These are phyloP conservation scores for Astrephomene gubernaculifera DNA, from an alignment of 139 green algal genomes.

Conservation along the genomic window DNA sequence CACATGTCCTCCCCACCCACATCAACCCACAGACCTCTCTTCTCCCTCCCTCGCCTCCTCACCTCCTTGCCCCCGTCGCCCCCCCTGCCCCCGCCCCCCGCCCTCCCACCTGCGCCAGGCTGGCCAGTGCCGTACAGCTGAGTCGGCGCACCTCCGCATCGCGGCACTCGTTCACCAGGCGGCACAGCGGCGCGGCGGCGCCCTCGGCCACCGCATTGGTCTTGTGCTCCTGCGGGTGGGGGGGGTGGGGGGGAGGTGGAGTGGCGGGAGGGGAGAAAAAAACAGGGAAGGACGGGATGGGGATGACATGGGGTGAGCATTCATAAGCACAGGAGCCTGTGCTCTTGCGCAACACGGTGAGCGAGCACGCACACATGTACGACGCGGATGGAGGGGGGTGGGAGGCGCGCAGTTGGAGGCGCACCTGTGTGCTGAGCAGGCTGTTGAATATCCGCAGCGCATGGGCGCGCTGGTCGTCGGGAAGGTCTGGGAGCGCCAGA, in stretches of 20 bases:
- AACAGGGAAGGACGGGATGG: neutral
- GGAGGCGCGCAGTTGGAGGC: no score
- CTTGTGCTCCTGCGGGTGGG: conserved; percentile 51
- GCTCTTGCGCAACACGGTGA: no score
- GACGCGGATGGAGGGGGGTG: no score
- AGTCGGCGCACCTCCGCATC: conserved; percentile 51
- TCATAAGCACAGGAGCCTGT: no score
- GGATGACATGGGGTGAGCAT: neutral
- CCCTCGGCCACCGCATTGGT: conserved; percentile 50
- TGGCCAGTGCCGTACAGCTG: conserved; percentile 53
- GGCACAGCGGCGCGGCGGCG: conserved; percentile 41
- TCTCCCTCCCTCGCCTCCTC: neutral
- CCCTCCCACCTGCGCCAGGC: conserved; percentile 46
- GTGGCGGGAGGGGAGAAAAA: neutral
- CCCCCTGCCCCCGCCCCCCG: neutral
- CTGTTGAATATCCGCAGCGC: conserved; percentile 48
- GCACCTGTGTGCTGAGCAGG: conserved; percentile 53
- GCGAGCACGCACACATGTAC: no score
- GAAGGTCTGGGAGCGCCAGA: conserved; percentile 32
- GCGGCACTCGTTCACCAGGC: conserved; percentile 22
- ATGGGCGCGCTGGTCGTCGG: conserved; percentile 44
- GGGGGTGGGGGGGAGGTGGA: no score
- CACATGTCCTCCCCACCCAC: neutral
- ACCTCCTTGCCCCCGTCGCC: neutral
- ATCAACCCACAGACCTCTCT: neutral